Evolutionary conservation across 2,329 filamentous ascomycete genomes (phyloP).

Genomic region (Fusarium subglutinans): DNA sequence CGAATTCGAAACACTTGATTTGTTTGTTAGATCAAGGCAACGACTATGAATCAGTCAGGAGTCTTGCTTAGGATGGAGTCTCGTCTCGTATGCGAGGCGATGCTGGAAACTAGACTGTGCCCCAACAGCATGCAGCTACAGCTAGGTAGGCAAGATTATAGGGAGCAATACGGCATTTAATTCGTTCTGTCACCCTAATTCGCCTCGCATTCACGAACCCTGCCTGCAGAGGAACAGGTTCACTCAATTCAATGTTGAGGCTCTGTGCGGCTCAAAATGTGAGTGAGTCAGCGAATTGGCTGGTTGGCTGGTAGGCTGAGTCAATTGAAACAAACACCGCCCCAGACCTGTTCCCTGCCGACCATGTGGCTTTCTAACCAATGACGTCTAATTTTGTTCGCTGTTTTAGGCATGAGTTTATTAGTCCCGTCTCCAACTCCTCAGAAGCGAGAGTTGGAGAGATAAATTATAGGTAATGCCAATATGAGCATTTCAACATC

Average conservation of each 20-base stretch:
- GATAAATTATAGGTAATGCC: not conserved
- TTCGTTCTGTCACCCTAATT: not conserved
- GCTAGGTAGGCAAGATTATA: not conserved
- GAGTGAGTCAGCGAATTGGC: not conserved
- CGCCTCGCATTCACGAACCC: not conserved
- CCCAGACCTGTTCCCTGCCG: not conserved
- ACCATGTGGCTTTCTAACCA: not conserved
- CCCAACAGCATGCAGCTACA: not conserved
- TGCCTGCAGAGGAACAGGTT: not conserved
- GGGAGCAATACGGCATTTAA: not conserved
- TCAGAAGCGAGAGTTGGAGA: not conserved
- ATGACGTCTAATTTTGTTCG: not conserved
- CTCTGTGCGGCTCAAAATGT: not conserved
- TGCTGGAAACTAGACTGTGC: constrained; percentile 6
- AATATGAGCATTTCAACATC: constrained; percentile 2
- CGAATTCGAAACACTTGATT: not conserved
- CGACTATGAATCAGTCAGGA: not conserved
- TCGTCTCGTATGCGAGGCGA: not conserved
- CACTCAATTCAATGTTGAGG: not conserved
- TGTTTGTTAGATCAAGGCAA: not conserved
- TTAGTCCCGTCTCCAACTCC: not conserved
- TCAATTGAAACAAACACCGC: not conserved
- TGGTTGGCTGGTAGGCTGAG: not conserved
- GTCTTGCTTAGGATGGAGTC: not conserved
- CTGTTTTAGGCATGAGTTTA: not conserved